phyloP scores from a whole-genome alignment of 164 flowering plant species.

The Buxus sempervirens region DNA sequence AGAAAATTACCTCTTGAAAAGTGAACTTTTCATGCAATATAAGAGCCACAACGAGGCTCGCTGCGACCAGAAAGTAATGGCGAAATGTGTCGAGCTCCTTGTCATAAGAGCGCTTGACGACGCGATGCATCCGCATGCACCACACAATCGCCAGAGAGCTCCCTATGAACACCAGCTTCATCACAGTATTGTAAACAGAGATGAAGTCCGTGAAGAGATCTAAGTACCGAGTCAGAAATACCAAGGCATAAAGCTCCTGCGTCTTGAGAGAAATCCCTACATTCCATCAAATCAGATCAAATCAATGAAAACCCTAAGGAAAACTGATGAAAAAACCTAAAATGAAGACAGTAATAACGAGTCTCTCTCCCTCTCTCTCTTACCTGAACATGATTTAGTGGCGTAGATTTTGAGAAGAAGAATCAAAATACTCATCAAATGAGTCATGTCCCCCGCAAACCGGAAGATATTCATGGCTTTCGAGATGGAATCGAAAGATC shows the following conservation, averaged over 20 bases:
- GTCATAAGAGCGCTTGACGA: slow-evolving; percentile 67
- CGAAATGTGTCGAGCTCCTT: slow-evolving; percentile 78
- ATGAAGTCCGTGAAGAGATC: slow-evolving; percentile 79
- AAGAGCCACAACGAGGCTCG: slow-evolving; percentile 50
- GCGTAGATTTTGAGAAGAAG: slow-evolving; percentile 92
- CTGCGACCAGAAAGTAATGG: slow-evolving; percentile 50
- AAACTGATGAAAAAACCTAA: slow-evolving; percentile 6
- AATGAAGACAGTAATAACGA: not conserved
- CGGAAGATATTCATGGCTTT: slow-evolving; percentile 76
- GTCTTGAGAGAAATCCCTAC: slow-evolving; percentile 91
- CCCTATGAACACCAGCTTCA: slow-evolving; percentile 82
- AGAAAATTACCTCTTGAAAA: slow-evolving; percentile 55
- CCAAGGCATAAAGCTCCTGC: slow-evolving; percentile 79
- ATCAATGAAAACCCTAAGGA: not conserved
- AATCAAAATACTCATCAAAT: slow-evolving; percentile 64
- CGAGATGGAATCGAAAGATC: not conserved
- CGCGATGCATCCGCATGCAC: slow-evolving; percentile 69
- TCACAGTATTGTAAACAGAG: slow-evolving; percentile 72
- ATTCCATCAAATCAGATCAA: not conserved
- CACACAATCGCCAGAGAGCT: slow-evolving; percentile 77
- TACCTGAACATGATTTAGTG: slow-evolving; percentile 86
- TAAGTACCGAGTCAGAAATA: slow-evolving; percentile 76
- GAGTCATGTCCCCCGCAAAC: slow-evolving; percentile 85
- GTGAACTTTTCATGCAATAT: slow-evolving; percentile 67
- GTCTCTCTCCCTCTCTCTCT: no score